Percentiles rank a stretch among this genome's conserved stretches.
phyloP scores from a whole-genome alignment of 164 flowering plant species.

The Vitis cinerea region DNA sequence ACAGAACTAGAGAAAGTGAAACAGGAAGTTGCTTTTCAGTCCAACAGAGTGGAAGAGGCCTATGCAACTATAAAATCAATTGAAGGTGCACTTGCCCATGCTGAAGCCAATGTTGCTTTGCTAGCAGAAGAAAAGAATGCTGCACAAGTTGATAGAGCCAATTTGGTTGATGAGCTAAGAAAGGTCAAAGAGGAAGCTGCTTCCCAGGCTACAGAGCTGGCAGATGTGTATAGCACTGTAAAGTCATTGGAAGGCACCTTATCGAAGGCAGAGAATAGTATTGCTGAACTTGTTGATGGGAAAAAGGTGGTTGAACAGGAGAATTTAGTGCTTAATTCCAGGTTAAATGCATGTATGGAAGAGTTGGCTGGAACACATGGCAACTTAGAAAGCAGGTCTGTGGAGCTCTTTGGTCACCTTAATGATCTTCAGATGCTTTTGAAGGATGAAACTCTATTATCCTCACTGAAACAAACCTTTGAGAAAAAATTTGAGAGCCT shows the following conservation, averaged over 20 bases:
- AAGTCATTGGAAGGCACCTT: slow-evolving; percentile 55
- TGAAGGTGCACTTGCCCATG: slow-evolving; percentile 47
- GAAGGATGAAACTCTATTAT: slow-evolving; percentile 45
- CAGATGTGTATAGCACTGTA: slow-evolving; percentile 42
- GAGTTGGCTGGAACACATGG: slow-evolving; percentile 69
- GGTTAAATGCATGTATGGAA: slow-evolving; percentile 48
- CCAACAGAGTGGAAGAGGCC: slow-evolving; percentile 49
- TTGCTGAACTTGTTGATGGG: slow-evolving; percentile 41
- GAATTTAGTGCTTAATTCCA: slow-evolving; percentile 31
- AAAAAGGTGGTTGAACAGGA: slow-evolving; percentile 46
- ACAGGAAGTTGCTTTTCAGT: slow-evolving; percentile 40
- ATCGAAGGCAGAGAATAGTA: slow-evolving; percentile 39
- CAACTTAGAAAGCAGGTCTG: slow-evolving; percentile 51
- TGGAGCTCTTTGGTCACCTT: slow-evolving; percentile 52
- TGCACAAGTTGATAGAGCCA: slow-evolving; percentile 30
- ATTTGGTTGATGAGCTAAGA: slow-evolving; percentile 56
- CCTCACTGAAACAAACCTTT: slow-evolving; percentile 38
- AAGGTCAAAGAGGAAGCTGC: slow-evolving; percentile 51
- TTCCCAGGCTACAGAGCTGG: slow-evolving; percentile 33
- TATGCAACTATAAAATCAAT: slow-evolving; percentile 44
- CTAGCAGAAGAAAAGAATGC: slow-evolving; percentile 45
- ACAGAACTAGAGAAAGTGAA: slow-evolving; percentile 47
- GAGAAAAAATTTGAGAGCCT: slow-evolving; percentile 51
- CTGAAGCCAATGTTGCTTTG: slow-evolving; percentile 28
- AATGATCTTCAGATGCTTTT: slow-evolving; percentile 48